Base-by-base conservation (phyloP, 2,329 filamentous ascomycete species). In the Fusarium robinianum region DNA sequence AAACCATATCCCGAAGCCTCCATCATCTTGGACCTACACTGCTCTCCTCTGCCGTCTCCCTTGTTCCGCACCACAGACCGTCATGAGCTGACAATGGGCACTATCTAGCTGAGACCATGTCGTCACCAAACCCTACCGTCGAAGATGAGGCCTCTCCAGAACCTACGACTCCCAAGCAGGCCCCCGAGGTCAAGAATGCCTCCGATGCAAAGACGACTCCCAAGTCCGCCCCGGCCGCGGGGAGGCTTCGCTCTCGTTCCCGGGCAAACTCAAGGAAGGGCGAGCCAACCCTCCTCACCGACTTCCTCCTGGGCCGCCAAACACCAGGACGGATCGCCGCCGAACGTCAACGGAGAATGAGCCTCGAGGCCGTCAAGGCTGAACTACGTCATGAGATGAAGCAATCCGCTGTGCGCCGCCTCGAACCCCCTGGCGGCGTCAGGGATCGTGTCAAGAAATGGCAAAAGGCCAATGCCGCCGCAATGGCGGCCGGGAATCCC, bases 381-480 rank as follows among this genome's bases (percentile, higher is more conserved):
- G 72, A 74, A 53, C 41, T 73, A 43, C 66, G 70, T 15, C 67
- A 70, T 25, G 77, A 81, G 56, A 81, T 81, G 78, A 78, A 77
- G 38, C 73, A 83, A 55, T 79, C 73, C 6, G 68, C 75, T n/a
- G 80, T 78, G 38, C 76, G 69, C 64, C 82, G 72, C 67, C 74
- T 81, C 57, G 83, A 73, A 68, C 80, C 72, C 61, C 87, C 81
- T 0, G 78, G 79, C 4, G 80, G 80, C n/a, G 87, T 95, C 33
- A 81, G 81, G 51, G 86, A 88, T 55, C 84, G 90, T 60, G 88
- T 96, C 39, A 85, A 84, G 57, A 80, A 85, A 68, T 96, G 90
- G 90, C 90, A 96, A 67, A 85, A 85, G 62, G 76, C 84, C 55
- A 89, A 87, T 61, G 87, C 85, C 22, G 78, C 79, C 5, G 85